phyloP scores from a whole-genome alignment of 257 asterid genomes.

The Solanum paucissectum region DNA sequence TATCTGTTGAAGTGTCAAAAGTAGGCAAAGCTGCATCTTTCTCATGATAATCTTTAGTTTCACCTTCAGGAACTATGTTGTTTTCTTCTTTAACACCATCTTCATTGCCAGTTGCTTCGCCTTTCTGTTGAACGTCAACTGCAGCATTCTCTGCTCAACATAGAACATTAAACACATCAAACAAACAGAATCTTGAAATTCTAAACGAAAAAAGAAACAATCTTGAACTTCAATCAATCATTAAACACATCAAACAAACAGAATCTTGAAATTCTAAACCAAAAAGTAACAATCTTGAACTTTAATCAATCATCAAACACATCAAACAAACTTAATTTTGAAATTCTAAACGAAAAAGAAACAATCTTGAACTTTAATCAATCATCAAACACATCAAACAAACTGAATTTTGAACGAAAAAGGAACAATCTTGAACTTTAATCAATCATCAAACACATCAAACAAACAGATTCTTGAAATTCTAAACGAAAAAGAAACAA shows the following conservation, averaged over 20 bases:
- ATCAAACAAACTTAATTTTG: neutral
- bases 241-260: neutral
- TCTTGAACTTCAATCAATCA: neutral
- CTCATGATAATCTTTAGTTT: conserved; percentile 12
- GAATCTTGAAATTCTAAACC: neutral
- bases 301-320: neutral
- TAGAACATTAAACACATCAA: neutral
- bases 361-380: neutral
- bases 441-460: neutral
- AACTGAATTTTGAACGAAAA: neutral
- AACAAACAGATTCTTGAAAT: neutral
- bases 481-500: neutral
- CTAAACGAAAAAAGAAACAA: neutral
- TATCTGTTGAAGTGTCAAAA: conserved; percentile 2
- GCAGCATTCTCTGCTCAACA: conserved; percentile 17
- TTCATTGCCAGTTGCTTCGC: neutral
- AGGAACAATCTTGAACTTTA: neutral
- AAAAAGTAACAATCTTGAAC: too few relatives aligned
- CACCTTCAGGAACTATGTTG: conserved; percentile 15
- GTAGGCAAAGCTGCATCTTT: conserved; percentile 5
- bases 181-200: neutral
- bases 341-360: neutral
- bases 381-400: neutral
- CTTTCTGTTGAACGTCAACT: conserved; percentile 9
- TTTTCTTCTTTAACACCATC: conserved; percentile 18